These are phyloP conservation scores for Lactifluus rugatus DNA, from an alignment of 768 basidiomycete genomes.

Conservation along the genomic window DNA sequence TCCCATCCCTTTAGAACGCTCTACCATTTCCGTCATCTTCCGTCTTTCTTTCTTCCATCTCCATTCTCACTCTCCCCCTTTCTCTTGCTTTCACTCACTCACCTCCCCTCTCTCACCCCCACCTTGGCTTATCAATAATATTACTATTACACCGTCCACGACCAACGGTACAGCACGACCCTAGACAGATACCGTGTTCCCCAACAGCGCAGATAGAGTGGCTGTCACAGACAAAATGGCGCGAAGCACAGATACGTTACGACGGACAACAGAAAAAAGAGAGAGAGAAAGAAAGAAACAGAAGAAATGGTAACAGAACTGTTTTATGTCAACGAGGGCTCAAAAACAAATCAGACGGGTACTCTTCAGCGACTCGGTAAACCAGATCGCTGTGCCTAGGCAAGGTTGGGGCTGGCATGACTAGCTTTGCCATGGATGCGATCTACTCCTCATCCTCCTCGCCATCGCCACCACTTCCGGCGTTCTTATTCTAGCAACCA, in stretches of 20 bases:
- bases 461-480: slow-evolving; percentile 31
- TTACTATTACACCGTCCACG: slow-evolving; percentile 17
- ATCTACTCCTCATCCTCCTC: slow-evolving; percentile 39
- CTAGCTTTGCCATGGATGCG: slow-evolving; percentile 2
- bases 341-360: slow-evolving; percentile 10
- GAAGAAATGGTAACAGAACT: not conserved
- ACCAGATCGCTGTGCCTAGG: not conserved
- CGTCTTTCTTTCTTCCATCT: slow-evolving; percentile 1
- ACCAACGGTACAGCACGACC: slow-evolving; percentile 4
- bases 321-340: slow-evolving; percentile 9
- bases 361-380: slow-evolving; percentile 2
- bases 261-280: slow-evolving; percentile 9
- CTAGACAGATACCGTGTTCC: slow-evolving; percentile 10
- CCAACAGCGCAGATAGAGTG: slow-evolving; percentile 14
- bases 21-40: not conserved
- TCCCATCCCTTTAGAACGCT: not conserved
- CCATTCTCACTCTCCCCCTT: not conserved
- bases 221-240: slow-evolving; percentile 12
- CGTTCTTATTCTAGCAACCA: slow-evolving; percentile 29
- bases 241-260: slow-evolving; percentile 16
- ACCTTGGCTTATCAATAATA: slow-evolving; percentile 8
- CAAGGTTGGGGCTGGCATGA: not conserved
- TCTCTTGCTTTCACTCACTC: not conserved
- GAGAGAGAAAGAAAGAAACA: not conserved
- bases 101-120: not conserved